These are phyloP conservation scores for Trichoderma sp. DNA, from an alignment of 2,329 filamentous ascomycete genomes.

Conservation along the genomic window DNA sequence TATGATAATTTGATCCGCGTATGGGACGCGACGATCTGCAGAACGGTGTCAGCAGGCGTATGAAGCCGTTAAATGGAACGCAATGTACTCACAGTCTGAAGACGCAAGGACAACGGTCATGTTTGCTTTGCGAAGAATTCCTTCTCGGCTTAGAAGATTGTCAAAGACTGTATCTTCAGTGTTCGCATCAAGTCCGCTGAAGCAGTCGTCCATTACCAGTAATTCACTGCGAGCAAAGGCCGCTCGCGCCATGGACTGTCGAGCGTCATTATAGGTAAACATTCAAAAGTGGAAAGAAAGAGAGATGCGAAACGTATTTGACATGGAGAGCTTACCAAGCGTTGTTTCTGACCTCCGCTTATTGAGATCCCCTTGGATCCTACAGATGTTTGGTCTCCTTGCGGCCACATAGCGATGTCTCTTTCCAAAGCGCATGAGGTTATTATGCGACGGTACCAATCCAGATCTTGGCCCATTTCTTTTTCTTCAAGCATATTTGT, in stretches of 20 bases:
- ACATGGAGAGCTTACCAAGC: constrained; percentile 22
- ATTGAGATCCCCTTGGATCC: constrained; percentile 38
- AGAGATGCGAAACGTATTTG: background rate
- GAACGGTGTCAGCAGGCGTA: background rate
- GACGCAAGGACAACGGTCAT: background rate
- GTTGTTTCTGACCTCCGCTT: constrained; percentile 39
- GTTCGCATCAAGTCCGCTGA: constrained; percentile 34
- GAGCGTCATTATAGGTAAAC: background rate
- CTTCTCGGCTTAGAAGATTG: constrained; percentile 26
- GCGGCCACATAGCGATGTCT: constrained; percentile 27
- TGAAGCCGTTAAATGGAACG: background rate
- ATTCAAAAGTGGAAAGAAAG: background rate
- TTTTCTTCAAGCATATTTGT: background rate
- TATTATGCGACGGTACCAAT: background rate
- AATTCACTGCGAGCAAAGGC: constrained; percentile 31
- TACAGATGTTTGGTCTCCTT: constrained; percentile 36
- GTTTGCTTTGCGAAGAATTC: constrained; percentile 26
- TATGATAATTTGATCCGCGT: constrained; percentile 32
- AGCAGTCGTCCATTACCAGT: constrained; percentile 33
- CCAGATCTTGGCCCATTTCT: background rate
- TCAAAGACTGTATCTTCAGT: constrained; percentile 30
- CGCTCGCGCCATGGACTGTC: constrained; percentile 30
- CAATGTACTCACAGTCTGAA: background rate
- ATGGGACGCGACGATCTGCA: background rate
- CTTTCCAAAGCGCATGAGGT: constrained; percentile 25